Percentiles rank a stretch among this genome's conserved stretches.
Conservation (phyloP, 352 stramenopile species). For the Pythium sukuiense region DNA sequence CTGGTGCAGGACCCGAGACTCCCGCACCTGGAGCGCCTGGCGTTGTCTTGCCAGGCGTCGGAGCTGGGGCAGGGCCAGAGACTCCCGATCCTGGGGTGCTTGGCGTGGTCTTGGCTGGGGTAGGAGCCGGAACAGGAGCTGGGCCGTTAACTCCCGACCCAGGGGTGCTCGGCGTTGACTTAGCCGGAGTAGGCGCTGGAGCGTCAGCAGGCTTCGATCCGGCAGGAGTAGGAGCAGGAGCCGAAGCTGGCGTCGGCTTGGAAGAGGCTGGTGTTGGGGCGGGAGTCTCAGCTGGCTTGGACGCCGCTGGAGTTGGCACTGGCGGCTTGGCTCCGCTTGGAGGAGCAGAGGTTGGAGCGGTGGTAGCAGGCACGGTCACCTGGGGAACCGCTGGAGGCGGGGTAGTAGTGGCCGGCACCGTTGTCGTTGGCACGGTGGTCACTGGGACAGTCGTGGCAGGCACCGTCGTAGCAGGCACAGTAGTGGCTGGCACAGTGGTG, state of each 20-base stretch:
- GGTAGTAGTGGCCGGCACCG: not conserved
- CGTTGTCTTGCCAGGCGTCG: not conserved
- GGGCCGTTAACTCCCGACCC: not conserved
- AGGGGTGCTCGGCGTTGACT: not conserved
- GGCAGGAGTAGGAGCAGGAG: constrained; percentile 5
- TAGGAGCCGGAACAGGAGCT: not conserved
- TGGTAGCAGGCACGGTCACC: not conserved
- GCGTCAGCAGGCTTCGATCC: not conserved
- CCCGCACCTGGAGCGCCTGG: no score
- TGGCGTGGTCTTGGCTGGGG: not conserved
- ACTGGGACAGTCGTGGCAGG: constrained; percentile 1
- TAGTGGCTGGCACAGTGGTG: not conserved
- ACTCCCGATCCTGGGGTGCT: not conserved
- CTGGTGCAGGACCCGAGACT: not conserved
- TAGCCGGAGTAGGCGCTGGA: not conserved
- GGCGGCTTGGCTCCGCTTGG: constrained; percentile 5
- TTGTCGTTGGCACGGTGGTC: not conserved
- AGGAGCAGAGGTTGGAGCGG: constrained; percentile 1
- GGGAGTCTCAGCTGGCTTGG: constrained; percentile 1
- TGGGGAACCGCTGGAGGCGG: not conserved
- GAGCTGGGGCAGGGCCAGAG: not conserved
- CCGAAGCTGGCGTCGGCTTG: constrained; percentile 10
- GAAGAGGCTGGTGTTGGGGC: constrained; percentile 12
- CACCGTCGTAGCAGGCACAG: not conserved
- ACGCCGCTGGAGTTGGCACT: constrained; percentile 11